Conservation (phyloP, 139 green algal genomes). For the Tetradesmus lagerheimii region DNA sequence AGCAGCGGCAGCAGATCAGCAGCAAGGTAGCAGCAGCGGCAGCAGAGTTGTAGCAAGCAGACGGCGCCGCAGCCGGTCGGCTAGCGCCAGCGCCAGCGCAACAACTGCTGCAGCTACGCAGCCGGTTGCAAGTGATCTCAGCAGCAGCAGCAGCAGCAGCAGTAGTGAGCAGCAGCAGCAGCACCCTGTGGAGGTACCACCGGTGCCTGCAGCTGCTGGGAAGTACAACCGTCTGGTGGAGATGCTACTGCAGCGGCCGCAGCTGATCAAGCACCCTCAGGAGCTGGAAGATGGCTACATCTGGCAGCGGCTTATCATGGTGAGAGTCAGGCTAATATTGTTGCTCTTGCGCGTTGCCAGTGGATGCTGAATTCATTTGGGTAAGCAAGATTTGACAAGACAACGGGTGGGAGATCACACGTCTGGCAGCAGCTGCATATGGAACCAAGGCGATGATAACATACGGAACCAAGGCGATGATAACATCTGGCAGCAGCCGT, state of each 20-base stretch:
- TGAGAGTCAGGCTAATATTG: not conserved
- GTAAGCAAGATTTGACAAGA: too few relatives aligned
- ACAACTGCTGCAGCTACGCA: not conserved
- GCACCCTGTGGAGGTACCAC: not conserved
- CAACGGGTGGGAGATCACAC: too few relatives aligned
- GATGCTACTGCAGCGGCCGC: constrained; percentile 38
- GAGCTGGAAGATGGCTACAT: constrained; percentile 27
- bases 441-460: too few relatives aligned
- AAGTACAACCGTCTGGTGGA: constrained; percentile 9
- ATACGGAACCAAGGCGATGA: too few relatives aligned
- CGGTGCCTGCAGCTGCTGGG: not conserved
- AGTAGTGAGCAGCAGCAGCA: constrained; percentile 27
- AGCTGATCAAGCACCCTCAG: not conserved
- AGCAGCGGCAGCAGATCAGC: not conserved
- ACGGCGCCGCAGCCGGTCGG: not conserved
- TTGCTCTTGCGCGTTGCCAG: too few relatives aligned
- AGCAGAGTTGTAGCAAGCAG: not conserved
- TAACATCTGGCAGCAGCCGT: too few relatives aligned
- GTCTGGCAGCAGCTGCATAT: too few relatives aligned
- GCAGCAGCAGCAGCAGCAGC: constrained; percentile 36
- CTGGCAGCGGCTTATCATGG: constrained; percentile 38
- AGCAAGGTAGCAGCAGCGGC: constrained; percentile 14
- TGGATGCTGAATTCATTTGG: too few relatives aligned
- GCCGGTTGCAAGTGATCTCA: not conserved
- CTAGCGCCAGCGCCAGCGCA: not conserved